These are phyloP conservation scores for Hylodesmum podocarpum DNA, from an alignment of 306 rosid genomes.

Conservation along the genomic window DNA sequence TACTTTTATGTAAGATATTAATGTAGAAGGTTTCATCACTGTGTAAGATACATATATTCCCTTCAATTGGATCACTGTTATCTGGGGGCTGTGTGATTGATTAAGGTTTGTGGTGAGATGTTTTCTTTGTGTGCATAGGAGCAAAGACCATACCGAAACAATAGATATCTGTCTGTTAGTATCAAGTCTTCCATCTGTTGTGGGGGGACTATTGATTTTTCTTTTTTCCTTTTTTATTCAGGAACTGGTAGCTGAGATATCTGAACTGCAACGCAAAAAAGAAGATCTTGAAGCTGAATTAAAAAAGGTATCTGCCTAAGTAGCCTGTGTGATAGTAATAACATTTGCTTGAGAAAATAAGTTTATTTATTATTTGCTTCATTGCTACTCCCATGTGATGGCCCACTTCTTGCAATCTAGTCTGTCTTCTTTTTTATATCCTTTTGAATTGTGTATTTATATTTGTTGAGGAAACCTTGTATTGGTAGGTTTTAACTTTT, in stretches of 20 bases:
- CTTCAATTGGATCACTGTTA: not conserved
- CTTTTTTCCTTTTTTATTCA: conserved; percentile 43
- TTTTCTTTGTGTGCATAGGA: conserved; percentile 7
- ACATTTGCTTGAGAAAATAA: not conserved
- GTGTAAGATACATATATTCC: not conserved
- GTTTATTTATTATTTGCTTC: conserved; percentile 17
- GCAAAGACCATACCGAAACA: conserved; percentile 12
- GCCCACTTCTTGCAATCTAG: not conserved
- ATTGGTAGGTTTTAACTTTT: not conserved
- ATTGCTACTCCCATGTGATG: conserved; percentile 1
- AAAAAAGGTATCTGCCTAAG: conserved; percentile 68
- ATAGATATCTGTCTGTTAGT: conserved; percentile 11
- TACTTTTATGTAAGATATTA: not conserved
- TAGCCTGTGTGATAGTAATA: not conserved
- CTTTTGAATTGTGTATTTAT: not conserved
- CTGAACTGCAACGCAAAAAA: conserved; percentile 77
- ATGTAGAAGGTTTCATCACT: not conserved
- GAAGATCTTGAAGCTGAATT: conserved; percentile 89
- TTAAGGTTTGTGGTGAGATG: not conserved
- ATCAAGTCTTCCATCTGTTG: conserved; percentile 24
- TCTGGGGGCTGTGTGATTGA: not conserved
- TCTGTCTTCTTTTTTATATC: not conserved
- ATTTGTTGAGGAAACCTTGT: not conserved
- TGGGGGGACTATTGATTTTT: conserved; percentile 13
- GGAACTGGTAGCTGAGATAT: conserved; percentile 74